Percentiles rank a stretch among this genome's conserved stretches.
These are phyloP conservation scores for Annulohypoxylon maeteangense DNA, from an alignment of 495 filamentous ascomycete genomes.

Conservation along the genomic window DNA sequence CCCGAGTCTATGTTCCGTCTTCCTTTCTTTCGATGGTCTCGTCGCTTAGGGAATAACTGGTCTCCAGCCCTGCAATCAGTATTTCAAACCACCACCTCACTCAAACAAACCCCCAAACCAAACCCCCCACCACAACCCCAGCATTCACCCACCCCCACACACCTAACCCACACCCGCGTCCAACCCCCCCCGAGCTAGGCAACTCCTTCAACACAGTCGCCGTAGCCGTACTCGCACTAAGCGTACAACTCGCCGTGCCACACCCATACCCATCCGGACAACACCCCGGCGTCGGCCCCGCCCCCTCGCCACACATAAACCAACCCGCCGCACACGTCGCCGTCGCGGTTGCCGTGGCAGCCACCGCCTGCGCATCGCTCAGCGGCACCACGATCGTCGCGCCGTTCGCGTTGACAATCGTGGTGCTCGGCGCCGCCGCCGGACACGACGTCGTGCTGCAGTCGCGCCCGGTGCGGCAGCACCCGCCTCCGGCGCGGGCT, in stretches of 20 bases:
- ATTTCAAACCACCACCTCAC: neutral
- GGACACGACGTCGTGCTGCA: conserved; percentile 72
- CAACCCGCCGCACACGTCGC: conserved; percentile 78
- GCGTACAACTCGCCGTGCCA: conserved; percentile 74
- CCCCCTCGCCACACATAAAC: conserved; percentile 68
- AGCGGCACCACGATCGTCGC: conserved; percentile 75
- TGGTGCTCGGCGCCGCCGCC: conserved; percentile 63
- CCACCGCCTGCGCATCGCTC: conserved; percentile 51
- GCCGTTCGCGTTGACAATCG: conserved; percentile 67
- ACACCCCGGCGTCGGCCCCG: conserved; percentile 72
- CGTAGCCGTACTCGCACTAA: conserved; percentile 54
- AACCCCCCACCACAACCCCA: neutral
- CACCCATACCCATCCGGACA: conserved; percentile 81
- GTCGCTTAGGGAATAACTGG: no score
- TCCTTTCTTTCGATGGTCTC: conserved; percentile 2
- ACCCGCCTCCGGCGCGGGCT: conserved; percentile 63
- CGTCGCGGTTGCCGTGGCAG: conserved; percentile 40
- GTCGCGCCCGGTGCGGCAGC: conserved; percentile 80
- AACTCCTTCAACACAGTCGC: conserved; percentile 70
- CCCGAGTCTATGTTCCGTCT: neutral
- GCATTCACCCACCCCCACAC: neutral
- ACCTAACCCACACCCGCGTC: neutral
- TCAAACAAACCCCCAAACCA: conserved; percentile 1
- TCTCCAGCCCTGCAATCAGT: no score
- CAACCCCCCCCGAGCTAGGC: conserved; percentile 38